Percentiles rank a stretch among this genome's conserved stretches.
Conservation (phyloP, 306 rosid species). For the Medicago arabica region DNA sequence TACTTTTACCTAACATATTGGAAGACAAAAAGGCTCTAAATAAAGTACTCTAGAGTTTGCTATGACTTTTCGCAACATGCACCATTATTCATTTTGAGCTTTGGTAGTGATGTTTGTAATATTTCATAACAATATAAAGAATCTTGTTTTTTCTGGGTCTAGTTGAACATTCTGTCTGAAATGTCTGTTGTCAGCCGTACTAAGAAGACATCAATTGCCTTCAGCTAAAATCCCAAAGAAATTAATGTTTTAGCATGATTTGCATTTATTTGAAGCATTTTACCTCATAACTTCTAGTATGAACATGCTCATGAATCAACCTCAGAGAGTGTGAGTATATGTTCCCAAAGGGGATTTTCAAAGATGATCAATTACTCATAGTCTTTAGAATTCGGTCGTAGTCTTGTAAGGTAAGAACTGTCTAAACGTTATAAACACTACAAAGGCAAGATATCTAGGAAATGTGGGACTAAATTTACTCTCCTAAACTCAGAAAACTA, state of each 20-base stretch:
- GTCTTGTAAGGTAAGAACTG: neutral
- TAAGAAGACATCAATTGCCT: neutral
- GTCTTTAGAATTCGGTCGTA: neutral
- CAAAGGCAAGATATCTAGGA: neutral
- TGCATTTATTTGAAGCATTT: neutral
- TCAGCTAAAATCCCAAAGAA: neutral
- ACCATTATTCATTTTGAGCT: neutral
- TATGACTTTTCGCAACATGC: constrained; percentile 10
- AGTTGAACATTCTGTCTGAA: neutral
- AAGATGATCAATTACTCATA: no score
- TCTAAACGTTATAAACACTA: neutral
- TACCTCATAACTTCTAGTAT: neutral
- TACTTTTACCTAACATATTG: neutral
- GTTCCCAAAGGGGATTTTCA: neutral
- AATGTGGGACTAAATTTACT: neutral
- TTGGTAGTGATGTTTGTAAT: constrained; percentile 9
- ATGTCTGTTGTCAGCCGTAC: neutral
- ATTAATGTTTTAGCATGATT: neutral
- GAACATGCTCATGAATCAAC: neutral
- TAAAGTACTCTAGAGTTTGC: constrained; percentile 5
- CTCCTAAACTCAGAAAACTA: neutral
- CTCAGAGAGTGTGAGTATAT: neutral
- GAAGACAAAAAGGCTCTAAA: constrained; percentile 15
- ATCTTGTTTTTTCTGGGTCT: neutral
- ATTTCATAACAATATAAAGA: neutral